phyloP scores from a whole-genome alignment of 192 early-diverging fungal genomes.

The Entomortierella parvispora region DNA sequence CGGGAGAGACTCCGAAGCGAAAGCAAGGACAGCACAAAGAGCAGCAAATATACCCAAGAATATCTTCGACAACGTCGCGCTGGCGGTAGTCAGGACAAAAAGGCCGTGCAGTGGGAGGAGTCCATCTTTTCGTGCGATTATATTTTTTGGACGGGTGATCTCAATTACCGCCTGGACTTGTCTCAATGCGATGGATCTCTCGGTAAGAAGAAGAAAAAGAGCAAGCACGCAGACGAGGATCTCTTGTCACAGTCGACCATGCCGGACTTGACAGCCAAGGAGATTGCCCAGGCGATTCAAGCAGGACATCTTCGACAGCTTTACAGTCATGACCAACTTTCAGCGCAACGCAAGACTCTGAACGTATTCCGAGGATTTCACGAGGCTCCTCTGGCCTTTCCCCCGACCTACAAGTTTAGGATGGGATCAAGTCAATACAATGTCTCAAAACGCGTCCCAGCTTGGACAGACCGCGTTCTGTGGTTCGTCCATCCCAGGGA shows the following conservation, averaged over 20 bases:
- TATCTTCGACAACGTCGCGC: not conserved
- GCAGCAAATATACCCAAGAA: not conserved
- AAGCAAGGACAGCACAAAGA: constrained; percentile 2
- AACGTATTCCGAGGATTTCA: constrained; percentile 40
- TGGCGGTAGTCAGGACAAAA: not conserved
- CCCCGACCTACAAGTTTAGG: constrained; percentile 52
- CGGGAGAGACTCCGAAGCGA: not conserved
- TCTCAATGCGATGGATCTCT: constrained; percentile 30
- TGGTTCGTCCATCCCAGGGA: constrained; percentile 46
- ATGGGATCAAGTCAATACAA: constrained; percentile 43
- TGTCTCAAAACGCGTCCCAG: constrained; percentile 35
- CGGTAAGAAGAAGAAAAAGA: constrained; percentile 30
- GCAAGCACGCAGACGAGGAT: constrained; percentile 9
- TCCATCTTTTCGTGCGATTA: constrained; percentile 46
- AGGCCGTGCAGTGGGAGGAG: constrained; percentile 25
- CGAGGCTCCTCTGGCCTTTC: constrained; percentile 45
- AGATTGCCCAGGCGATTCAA: constrained; percentile 40
- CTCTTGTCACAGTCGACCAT: constrained; percentile 28
- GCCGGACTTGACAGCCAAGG: constrained; percentile 31
- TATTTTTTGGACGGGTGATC: constrained; percentile 50
- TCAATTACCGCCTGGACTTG: constrained; percentile 51
- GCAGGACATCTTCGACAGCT: constrained; percentile 30
- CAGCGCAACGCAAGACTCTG: constrained; percentile 44
- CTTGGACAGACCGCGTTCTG: constrained; percentile 49
- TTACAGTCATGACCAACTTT: constrained; percentile 49